These are phyloP conservation scores for Dactylorhiza incarnata DNA, from an alignment of 106 monocot species.

Conservation along the genomic window DNA sequence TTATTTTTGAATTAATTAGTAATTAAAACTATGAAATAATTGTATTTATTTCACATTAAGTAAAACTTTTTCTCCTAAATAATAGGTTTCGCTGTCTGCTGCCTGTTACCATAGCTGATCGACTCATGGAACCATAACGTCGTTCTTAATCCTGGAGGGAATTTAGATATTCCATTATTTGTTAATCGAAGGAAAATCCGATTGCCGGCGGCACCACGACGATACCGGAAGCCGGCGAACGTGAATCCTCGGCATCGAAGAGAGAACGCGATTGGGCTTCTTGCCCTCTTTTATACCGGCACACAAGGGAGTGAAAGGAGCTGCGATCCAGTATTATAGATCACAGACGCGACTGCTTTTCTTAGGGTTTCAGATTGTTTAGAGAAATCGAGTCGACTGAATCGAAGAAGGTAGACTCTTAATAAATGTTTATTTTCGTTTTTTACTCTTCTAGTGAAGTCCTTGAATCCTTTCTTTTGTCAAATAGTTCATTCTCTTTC, in stretches of 20 bases:
- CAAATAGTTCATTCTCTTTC: neutral
- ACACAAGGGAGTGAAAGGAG: neutral
- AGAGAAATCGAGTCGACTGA: neutral
- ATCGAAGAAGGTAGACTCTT: neutral
- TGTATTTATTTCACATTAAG: neutral
- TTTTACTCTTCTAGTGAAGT: neutral
- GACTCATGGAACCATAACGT: neutral
- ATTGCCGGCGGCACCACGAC: neutral
- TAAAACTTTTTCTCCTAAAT: neutral
- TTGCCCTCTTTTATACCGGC: neutral
- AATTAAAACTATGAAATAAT: too few species aligned
- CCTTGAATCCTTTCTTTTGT: neutral
- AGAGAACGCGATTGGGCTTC: neutral
- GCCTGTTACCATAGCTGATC: neutral
- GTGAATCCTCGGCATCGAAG: neutral
- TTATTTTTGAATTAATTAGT: too few species aligned
- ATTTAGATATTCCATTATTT: neutral
- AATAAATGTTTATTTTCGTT: too few species aligned
- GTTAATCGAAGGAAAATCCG: neutral
- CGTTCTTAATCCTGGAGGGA: neutral
- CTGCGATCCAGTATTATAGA: neutral
- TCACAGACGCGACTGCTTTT: neutral
- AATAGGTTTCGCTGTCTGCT: neutral
- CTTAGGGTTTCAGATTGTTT: neutral
- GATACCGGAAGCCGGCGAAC: neutral